Base-by-base conservation (phyloP, 1,139 yeast genomes). In the Suhomyces panamericanus region DNA sequence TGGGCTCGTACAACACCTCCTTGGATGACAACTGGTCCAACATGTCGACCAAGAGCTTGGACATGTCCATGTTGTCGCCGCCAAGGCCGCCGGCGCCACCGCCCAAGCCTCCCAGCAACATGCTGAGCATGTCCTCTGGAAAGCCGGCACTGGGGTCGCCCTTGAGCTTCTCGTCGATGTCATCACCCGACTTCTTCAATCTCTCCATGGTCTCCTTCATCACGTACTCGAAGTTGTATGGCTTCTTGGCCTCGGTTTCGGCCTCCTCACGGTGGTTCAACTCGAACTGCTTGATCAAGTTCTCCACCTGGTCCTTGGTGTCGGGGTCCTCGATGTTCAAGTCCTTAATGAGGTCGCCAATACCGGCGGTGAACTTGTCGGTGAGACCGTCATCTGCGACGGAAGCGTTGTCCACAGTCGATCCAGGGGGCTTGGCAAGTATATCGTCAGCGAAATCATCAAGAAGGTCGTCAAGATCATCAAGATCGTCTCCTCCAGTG, bases 1-100 rank as follows among this genome's bases (percentile, higher is more conserved):
- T 78, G 2, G 98, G 96, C 54, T 87, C 96, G 60, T 88, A 91
- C 39, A 93, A 73, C 27, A 91, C 88, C 47, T 85, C 95, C 62
- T 89, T 91, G 7, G 95, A 83, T 15, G 95, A 81, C 63, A 93
- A 77, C 62, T 89, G 95, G 49, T 84, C 85, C 58, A 93, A 75
- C 84, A 91, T 84, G 43, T 87, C 90, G 24, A 80, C 78, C 51
- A 91, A 73, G 37, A 91, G 72, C 50, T 82, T 81, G 42, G 86
- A 77, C 75, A 72, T 73, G 55, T 79, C 82, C 57, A 81, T 64
- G 48, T 73, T 77, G 24, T 78, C 85, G 9, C 69, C 79, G 9
- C 62, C 75, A 2, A 62, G 70, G 12, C 65, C 75, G 2, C 55
- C 59, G 12, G 49, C 54, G 2, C 57, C 55, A 14, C 67, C 75